Conservation (phyloP, 2,329 filamentous ascomycete genomes). For the Hypoxylon sp. region DNA sequence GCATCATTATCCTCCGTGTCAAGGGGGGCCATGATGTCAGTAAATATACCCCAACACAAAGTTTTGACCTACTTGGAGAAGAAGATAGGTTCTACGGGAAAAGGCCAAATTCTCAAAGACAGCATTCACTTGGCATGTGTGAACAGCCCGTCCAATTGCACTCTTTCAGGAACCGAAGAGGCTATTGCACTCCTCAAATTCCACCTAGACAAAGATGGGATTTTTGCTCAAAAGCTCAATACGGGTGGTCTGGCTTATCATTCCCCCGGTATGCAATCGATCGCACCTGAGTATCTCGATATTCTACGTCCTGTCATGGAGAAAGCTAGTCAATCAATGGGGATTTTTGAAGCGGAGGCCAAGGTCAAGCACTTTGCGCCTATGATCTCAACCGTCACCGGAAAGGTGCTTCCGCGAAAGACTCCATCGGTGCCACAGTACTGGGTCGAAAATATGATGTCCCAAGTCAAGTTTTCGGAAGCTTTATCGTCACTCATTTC, state of each 20-base stretch:
- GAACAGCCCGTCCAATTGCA: conserved; percentile 51
- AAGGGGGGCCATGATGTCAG: conserved; percentile 48
- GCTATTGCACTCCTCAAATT: conserved; percentile 45
- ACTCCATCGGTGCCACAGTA: not conserved
- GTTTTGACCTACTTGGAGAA: conserved; percentile 42
- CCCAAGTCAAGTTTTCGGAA: not conserved
- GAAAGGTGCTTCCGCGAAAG: not conserved
- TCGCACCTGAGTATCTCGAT: conserved; percentile 36
- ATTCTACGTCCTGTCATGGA: not conserved
- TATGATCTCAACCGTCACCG: not conserved
- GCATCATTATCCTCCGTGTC: not conserved
- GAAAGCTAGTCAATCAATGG: too few species aligned
- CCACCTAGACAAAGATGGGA: conserved; percentile 32
- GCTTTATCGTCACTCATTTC: not conserved
- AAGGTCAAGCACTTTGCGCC: not conserved
- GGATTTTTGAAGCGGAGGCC: too few species aligned
- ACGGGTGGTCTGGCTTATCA: conserved; percentile 48
- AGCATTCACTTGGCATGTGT: conserved; percentile 48
- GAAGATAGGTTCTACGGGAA: not conserved
- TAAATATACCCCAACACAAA: conserved; percentile 37
- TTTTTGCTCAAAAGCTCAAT: conserved; percentile 50
- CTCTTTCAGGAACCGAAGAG: conserved; percentile 44
- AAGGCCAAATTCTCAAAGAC: not conserved
- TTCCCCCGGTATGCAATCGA: conserved; percentile 40
- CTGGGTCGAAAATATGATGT: not conserved